Percentiles rank a stretch among this genome's conserved stretches.
These are phyloP conservation scores for Pleurotus tuber-regium DNA, from an alignment of 768 basidiomycete genomes.

Conservation along the genomic window DNA sequence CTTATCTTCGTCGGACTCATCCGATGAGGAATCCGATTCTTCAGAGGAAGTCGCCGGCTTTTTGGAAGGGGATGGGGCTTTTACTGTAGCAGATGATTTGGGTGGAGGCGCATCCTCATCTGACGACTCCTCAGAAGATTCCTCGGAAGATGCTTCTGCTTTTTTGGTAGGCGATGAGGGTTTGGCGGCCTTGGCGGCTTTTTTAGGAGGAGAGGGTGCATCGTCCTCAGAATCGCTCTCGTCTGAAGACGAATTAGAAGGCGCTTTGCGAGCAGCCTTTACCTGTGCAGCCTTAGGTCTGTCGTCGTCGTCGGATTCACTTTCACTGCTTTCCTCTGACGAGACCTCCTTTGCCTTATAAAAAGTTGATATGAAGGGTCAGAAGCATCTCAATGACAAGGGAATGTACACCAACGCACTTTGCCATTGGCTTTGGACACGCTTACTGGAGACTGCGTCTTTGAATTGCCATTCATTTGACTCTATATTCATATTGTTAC, in stretches of 20 bases:
- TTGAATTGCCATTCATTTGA: too few relatives aligned
- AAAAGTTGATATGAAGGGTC: constrained; percentile 16
- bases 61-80: too few relatives aligned
- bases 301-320: constrained; percentile 53
- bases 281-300: constrained; percentile 55
- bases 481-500: too few relatives aligned
- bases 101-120: constrained; percentile 16
- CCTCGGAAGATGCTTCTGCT: constrained; percentile 20
- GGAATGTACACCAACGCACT: constrained; percentile 11
- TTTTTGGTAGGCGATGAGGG: constrained; percentile 8
- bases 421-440: constrained; percentile 12
- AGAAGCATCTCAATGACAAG: constrained; percentile 18
- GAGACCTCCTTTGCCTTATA: constrained; percentile 30
- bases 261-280: constrained; percentile 34
- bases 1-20: too few relatives aligned
- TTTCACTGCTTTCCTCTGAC: constrained; percentile 45
- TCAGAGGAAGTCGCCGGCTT: too few relatives aligned
- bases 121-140: constrained; percentile 22
- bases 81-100: too few relatives aligned
- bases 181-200: constrained; percentile 16
- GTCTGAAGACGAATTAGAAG: constrained; percentile 30
- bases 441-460: constrained; percentile 10
- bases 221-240: constrained; percentile 24
- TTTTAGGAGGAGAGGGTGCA: constrained; percentile 26
- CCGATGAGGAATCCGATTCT: too few relatives aligned